Percentiles rank a stretch among this genome's conserved stretches.
Conservation (phyloP, 2,329 filamentous ascomycete genomes). For the Alternaria sp. region DNA sequence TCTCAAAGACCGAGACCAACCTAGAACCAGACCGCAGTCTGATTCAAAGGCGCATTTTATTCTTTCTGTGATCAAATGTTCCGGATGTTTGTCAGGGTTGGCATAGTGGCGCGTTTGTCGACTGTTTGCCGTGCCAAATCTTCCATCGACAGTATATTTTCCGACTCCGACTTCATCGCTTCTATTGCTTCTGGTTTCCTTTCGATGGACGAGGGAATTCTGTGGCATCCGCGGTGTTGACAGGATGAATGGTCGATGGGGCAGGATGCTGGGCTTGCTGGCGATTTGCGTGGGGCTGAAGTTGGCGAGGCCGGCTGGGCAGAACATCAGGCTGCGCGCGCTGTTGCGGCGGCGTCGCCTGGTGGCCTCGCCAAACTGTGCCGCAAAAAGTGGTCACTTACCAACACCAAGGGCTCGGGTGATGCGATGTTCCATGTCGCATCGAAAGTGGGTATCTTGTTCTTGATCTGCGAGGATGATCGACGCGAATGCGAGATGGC, state of each 20-base stretch:
- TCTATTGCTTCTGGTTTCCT: neutral
- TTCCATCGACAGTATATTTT: neutral
- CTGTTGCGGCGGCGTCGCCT: neutral
- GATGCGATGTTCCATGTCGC: neutral
- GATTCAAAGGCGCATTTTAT: no score
- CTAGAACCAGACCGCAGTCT: no score
- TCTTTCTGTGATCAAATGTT: neutral
- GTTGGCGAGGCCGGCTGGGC: neutral
- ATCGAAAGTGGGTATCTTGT: neutral
- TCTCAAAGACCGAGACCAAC: no score
- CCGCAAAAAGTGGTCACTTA: neutral
- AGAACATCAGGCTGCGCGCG: neutral
- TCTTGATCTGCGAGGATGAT: neutral
- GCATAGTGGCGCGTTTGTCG: neutral
- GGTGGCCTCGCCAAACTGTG: neutral
- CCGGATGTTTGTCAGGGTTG: neutral
- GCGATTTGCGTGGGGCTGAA: neutral
- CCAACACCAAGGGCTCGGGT: neutral
- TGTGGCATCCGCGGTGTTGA: neutral
- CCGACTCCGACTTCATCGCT: fast-evolving
- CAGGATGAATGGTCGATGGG: neutral
- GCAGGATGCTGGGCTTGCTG: neutral
- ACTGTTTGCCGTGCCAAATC: neutral
- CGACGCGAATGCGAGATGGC: neutral
- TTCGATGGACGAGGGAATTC: neutral